Percentiles rank a stretch among this genome's conserved stretches.
Evolutionary conservation across 805 yeast species (phyloP).

Genomic region (Wickerhamiella lipophila): DNA sequence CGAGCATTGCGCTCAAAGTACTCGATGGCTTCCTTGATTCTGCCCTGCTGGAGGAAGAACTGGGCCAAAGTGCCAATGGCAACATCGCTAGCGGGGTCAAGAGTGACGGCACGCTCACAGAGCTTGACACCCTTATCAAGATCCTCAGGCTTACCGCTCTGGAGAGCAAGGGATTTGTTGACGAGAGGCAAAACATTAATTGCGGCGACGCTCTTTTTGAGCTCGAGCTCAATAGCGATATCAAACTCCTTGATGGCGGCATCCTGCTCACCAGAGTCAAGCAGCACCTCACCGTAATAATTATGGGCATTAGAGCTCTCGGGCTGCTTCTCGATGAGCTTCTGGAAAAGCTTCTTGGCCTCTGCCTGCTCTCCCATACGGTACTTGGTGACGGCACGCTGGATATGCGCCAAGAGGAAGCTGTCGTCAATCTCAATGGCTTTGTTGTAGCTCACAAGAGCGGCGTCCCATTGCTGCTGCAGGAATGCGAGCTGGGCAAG

Average conservation of each 20-base stretch:
- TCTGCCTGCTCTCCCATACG: constrained; percentile 50
- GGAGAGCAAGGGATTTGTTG: constrained; percentile 64
- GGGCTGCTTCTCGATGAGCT: constrained; percentile 53
- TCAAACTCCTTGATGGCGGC: constrained; percentile 78
- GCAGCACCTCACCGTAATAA: constrained; percentile 87
- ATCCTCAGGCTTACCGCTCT: constrained; percentile 28
- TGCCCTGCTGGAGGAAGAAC: constrained; percentile 69
- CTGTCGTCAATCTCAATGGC: constrained; percentile 61
- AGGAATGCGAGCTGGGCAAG: constrained; percentile 84
- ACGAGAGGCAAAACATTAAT: constrained; percentile 83
- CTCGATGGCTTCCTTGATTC: constrained; percentile 65
- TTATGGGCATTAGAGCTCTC: constrained; percentile 85
- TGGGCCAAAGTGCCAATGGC: constrained; percentile 90
- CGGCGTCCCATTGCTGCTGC: constrained; percentile 58
- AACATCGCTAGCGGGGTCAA: constrained; percentile 81
- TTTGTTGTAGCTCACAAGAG: constrained; percentile 60
- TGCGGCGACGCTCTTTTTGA: constrained; percentile 40
- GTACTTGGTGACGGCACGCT: constrained; percentile 83
- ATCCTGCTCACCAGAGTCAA: constrained; percentile 59
- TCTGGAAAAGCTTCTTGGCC: constrained; percentile 49
- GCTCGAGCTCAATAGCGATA: constrained; percentile 68
- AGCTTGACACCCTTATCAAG: constrained; percentile 48
- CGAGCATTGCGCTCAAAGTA: constrained; percentile 73
- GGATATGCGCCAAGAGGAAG: constrained; percentile 78
- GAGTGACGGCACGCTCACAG: constrained; percentile 59